Evolutionary conservation across 1,284 basidiomycete species (phyloP), one percentile per base, ranked within the genome.

Genomic region (Austroboletus novae-zelandiae): DNA sequence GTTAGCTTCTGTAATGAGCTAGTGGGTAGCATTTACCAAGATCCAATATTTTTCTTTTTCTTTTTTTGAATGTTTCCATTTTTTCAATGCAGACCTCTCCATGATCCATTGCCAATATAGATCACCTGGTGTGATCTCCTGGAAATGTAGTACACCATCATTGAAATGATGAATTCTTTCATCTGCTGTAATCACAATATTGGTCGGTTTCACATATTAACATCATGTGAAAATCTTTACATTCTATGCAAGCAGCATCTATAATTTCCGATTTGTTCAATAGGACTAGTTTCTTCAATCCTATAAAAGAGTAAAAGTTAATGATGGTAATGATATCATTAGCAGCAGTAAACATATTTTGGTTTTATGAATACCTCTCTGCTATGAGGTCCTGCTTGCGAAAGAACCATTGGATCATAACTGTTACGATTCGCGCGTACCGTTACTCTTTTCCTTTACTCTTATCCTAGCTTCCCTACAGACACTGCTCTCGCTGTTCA

Each of bases 401-500:
- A 35, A 49, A 40, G 13, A 50, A 51, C 50, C 50, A 50, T 23
- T 50, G 47, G 20, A 51, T 8, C 14, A 27, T 18, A 9, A 50
- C n/a, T n/a, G n/a, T n/a, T n/a, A n/a, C n/a, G n/a, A n/a, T n/a
- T n/a, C n/a, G n/a, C n/a, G n/a, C n/a, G n/a, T n/a, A n/a, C n/a
- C n/a, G n/a, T n/a, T n/a, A n/a, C n/a, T n/a, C n/a, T n/a, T n/a
- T n/a, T n/a, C n/a, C n/a, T n/a, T n/a, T n/a, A n/a, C n/a, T n/a
- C n/a, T n/a, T n/a, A n/a, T n/a, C n/a, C n/a, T n/a, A n/a, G n/a
- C n/a, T n/a, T n/a, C n/a, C n/a, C n/a, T n/a, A n/a, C n/a, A n/a
- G n/a, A n/a, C n/a, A n/a, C n/a, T n/a, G n/a, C n/a, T n/a, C n/a
- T n/a, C n/a, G n/a, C n/a, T n/a, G n/a, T n/a, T n/a, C n/a, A n/a